These are phyloP conservation scores for Colletotrichum sublineola DNA, from an alignment of 2,329 filamentous ascomycete species.

Conservation along the genomic window DNA sequence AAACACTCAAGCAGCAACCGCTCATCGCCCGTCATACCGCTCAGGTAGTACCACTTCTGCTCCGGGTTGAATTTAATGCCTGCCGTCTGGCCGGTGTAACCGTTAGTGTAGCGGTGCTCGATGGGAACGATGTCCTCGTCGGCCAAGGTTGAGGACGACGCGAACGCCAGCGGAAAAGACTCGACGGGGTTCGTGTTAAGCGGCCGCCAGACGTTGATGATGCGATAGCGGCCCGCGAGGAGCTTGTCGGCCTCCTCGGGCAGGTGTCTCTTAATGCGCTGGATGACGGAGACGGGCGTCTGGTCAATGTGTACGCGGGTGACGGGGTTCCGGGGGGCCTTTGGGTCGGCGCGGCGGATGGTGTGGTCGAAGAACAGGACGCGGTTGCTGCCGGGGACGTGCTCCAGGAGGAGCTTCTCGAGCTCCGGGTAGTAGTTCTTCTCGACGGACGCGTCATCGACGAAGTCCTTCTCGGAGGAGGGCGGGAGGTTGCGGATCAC, in stretches of 20 bases:
- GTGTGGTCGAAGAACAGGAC: conserved; percentile 91
- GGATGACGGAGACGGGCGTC: conserved; percentile 73
- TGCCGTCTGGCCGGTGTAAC: conserved; percentile 80
- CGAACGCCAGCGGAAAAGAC: conserved; percentile 76
- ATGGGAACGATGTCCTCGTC: conserved; percentile 78
- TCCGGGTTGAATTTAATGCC: conserved; percentile 70
- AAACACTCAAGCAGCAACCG: conserved; percentile 84
- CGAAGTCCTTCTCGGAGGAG: conserved; percentile 71
- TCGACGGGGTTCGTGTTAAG: conserved; percentile 71
- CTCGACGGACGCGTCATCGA: conserved; percentile 77
- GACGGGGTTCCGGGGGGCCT: conserved; percentile 76
- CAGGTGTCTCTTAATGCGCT: conserved; percentile 78
- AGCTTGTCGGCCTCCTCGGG: conserved; percentile 71
- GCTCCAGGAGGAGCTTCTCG: conserved; percentile 75
- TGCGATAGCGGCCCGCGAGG: conserved; percentile 78
- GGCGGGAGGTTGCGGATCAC: conserved; percentile 70
- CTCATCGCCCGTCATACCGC: conserved; percentile 81
- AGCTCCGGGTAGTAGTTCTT: conserved; percentile 87
- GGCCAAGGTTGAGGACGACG: conserved; percentile 72
- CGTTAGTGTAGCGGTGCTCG: conserved; percentile 78
- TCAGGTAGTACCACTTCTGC: conserved; percentile 85
- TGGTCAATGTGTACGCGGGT: conserved; percentile 86
- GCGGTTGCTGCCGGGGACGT: conserved; percentile 74
- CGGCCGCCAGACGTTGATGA: conserved; percentile 90
- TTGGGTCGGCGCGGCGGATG: conserved; percentile 75